Percentiles rank a stretch among this genome's conserved stretches.
phyloP scores from a whole-genome alignment of 2,329 filamentous ascomycete genomes.

The Helicocarpus griseus region DNA sequence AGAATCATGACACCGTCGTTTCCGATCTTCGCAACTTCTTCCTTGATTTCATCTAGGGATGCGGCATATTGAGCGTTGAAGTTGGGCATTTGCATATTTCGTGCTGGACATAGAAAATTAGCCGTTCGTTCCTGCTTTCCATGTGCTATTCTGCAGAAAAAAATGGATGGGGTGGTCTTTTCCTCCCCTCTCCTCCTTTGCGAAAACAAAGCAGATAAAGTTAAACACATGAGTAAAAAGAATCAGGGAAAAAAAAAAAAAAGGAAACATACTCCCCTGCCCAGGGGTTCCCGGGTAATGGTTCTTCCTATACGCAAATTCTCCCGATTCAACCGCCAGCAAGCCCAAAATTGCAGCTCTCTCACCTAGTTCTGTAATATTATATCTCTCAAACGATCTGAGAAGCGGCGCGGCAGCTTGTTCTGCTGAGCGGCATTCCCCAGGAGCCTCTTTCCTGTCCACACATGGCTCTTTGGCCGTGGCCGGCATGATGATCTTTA shows the following conservation, averaged over 20 bases:
- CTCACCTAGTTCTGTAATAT: conserved; percentile 45
- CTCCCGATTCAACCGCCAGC: conserved; percentile 60
- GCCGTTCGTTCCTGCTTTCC: neutral
- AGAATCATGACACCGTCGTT: conserved; percentile 37
- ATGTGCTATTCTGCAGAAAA: no score
- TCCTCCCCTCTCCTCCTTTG: neutral
- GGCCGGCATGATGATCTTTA: conserved; percentile 43
- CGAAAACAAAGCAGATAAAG: neutral
- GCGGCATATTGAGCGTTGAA: conserved; percentile 49
- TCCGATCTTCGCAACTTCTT: conserved; percentile 21
- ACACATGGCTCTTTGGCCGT: conserved; percentile 41
- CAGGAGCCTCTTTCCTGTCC: conserved; percentile 33
- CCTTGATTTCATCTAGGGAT: conserved; percentile 35
- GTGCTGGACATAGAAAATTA: conserved; percentile 27
- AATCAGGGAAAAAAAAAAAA: neutral
- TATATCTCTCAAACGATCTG: conserved; percentile 48
- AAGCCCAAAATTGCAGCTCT: conserved; percentile 62
- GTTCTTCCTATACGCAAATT: conserved; percentile 65
- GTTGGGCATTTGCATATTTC: conserved; percentile 53
- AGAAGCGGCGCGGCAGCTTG: conserved; percentile 51
- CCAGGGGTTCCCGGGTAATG: conserved; percentile 48
- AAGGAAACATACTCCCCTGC: conserved; percentile 22
- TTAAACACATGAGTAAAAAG: no score
- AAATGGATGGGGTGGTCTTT: no score
- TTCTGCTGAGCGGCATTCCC: conserved; percentile 57